Evolutionary conservation across 1,284 basidiomycete species (phyloP).

Genomic region (Dichomitus squalens): DNA sequence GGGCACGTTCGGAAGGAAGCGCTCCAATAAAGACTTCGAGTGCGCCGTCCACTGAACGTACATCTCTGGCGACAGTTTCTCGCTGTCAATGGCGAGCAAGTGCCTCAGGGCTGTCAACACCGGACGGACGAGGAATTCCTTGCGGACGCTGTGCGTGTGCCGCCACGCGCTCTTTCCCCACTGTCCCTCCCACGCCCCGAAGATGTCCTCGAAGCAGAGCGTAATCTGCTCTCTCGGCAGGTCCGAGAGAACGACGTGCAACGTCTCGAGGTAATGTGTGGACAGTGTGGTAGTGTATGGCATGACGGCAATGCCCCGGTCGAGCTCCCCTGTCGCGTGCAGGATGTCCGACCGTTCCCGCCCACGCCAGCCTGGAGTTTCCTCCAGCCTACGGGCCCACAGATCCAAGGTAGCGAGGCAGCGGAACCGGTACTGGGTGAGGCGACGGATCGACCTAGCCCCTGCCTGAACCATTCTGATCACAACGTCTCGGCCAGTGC

Average conservation of each 20-base stretch:
- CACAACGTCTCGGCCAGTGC: neutral
- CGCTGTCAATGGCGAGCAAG: neutral
- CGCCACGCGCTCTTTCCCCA: slow-evolving; percentile 2
- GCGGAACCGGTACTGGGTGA: slow-evolving; percentile 2
- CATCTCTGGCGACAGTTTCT: neutral
- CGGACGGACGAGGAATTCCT: neutral
- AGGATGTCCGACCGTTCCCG: slow-evolving; percentile 17
- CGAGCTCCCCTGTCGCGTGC: slow-evolving; percentile 5
- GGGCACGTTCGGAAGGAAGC: neutral
- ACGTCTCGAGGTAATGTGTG: neutral
- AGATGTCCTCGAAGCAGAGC: neutral
- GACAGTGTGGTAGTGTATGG: slow-evolving; percentile 19
- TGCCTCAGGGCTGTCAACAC: neutral
- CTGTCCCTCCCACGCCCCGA: neutral
- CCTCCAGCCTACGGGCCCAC: slow-evolving; percentile 2
- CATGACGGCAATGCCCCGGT: slow-evolving; percentile 13
- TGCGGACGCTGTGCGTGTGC: neutral
- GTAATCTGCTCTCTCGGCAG: neutral
- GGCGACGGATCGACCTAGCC: slow-evolving; percentile 7
- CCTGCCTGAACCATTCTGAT: neutral
- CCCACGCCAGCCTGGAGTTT: slow-evolving; percentile 11
- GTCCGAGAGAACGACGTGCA: neutral
- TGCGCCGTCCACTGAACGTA: neutral
- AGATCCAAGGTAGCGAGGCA: slow-evolving; percentile 6
- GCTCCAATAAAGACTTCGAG: neutral